Percentiles rank a stretch among this genome's conserved stretches.
Conservation (phyloP, 2,329 filamentous ascomycete genomes). For the Ilyonectria destructans region DNA sequence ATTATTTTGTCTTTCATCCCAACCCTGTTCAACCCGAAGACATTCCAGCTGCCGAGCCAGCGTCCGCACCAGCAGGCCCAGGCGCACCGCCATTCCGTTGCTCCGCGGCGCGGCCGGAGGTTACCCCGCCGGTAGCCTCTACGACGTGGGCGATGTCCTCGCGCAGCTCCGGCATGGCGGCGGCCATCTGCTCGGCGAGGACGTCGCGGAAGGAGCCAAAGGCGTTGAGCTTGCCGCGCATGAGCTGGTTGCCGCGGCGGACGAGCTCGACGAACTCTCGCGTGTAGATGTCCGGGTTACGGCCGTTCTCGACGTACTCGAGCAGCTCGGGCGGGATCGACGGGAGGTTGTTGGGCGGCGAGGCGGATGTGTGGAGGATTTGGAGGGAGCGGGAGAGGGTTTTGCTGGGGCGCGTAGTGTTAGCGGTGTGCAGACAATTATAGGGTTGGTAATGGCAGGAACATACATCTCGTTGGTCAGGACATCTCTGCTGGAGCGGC, state of each 20-base stretch:
- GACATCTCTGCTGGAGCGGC: constrained; percentile 69
- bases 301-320: constrained; percentile 79
- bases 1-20: not conserved
- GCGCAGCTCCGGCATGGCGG: constrained; percentile 73
- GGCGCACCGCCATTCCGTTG: constrained; percentile 35
- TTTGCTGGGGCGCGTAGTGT: constrained; percentile 51
- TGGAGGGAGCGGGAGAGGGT: constrained; percentile 59
- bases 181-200: constrained; percentile 71
- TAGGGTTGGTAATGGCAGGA: constrained; percentile 11
- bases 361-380: constrained; percentile 58
- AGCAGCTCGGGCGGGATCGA: constrained; percentile 75
- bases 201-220: constrained; percentile 75
- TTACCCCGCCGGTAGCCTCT: constrained; percentile 60
- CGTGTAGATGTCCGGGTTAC: constrained; percentile 83
- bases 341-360: constrained; percentile 62
- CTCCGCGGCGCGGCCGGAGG: constrained; percentile 32
- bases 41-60: constrained; percentile 23
- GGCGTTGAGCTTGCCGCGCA: constrained; percentile 76
- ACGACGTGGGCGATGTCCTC: constrained; percentile 69
- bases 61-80: not conserved
- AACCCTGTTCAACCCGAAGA: constrained; percentile 17
- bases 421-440: constrained; percentile 16
- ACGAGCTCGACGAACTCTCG: constrained; percentile 82
- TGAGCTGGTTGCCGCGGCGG: constrained; percentile 76
- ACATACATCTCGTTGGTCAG: constrained; percentile 68